phyloP scores from a whole-genome alignment of 2,329 filamentous ascomycete species.

The Colletotrichum sojae region DNA sequence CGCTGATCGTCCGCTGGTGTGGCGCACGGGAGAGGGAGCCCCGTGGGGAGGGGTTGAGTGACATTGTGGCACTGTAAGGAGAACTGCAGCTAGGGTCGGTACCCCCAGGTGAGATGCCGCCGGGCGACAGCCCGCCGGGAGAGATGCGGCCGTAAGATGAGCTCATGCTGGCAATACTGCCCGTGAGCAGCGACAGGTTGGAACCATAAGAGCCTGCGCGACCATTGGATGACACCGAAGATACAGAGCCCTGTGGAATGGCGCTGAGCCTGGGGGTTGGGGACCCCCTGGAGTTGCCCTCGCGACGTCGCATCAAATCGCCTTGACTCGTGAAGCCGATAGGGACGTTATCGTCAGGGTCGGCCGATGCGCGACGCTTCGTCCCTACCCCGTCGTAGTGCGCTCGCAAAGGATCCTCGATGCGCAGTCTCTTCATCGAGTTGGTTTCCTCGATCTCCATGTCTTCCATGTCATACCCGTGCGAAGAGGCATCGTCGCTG shows the following conservation, averaged over 20 bases:
- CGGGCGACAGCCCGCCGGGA: constrained; percentile 59
- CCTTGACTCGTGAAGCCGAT: constrained; percentile 49
- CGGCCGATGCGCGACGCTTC: constrained; percentile 71
- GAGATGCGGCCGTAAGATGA: constrained; percentile 62
- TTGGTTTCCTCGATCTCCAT: constrained; percentile 66
- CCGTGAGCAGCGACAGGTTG: constrained; percentile 57
- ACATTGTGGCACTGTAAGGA: constrained; percentile 63
- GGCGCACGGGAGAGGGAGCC: constrained; percentile 59
- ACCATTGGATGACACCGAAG: constrained; percentile 60
- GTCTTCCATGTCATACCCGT: constrained; percentile 62
- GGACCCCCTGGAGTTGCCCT: constrained; percentile 64
- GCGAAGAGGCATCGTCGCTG: constrained; percentile 65
- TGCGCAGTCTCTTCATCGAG: constrained; percentile 64
- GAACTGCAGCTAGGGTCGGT: constrained; percentile 59
- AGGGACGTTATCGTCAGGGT: constrained; percentile 59
- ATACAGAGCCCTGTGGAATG: constrained; percentile 61
- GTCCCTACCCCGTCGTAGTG: constrained; percentile 61
- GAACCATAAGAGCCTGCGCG: constrained; percentile 65
- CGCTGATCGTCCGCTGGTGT: constrained; percentile 63
- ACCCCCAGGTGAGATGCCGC: constrained; percentile 65
- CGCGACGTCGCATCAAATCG: constrained; percentile 64
- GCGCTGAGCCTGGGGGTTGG: constrained; percentile 65
- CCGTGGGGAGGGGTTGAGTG: constrained; percentile 65
- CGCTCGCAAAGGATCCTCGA: constrained; percentile 58
- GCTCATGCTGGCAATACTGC: constrained; percentile 58